Evolutionary conservation across 371 early-diverging fungal species (phyloP).

Genomic region (Haplosporangium sp.): DNA sequence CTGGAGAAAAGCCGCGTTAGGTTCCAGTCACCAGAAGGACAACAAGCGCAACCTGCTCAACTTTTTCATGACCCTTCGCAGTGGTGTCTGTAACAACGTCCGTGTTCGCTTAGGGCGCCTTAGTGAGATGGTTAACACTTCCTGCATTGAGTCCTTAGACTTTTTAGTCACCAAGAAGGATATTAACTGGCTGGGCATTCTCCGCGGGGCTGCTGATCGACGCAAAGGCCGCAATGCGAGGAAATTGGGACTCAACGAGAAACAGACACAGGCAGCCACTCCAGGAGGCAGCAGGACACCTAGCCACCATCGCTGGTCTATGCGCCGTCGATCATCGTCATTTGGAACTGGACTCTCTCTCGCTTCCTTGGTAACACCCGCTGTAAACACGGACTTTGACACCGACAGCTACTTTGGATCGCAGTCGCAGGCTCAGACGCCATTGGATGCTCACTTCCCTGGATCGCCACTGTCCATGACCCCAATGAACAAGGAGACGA

Average conservation of each 20-base stretch:
- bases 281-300: constrained; percentile 65
- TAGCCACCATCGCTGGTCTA: constrained; percentile 51
- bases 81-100: constrained; percentile 76
- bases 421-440: constrained; percentile 4
- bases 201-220: constrained; percentile 62
- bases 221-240: constrained; percentile 55
- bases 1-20: constrained; percentile 35
- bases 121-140: constrained; percentile 81
- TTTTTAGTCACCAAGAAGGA: constrained; percentile 81
- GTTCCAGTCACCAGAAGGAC: constrained; percentile 45
- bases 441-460: neutral
- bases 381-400: constrained; percentile 32
- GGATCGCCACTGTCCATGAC: constrained; percentile 56
- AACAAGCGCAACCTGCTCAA: constrained; percentile 79
- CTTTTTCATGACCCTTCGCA: constrained; percentile 85
- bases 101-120: constrained; percentile 81
- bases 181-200: constrained; percentile 77
- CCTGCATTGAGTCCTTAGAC: constrained; percentile 85
- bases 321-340: constrained; percentile 59
- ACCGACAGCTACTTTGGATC: constrained; percentile 54
- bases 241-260: constrained; percentile 63
- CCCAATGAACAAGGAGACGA: constrained; percentile 6
- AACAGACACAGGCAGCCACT: constrained; percentile 61
- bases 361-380: constrained; percentile 38
- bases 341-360: constrained; percentile 21